Conservation (phyloP, 495 filamentous ascomycete genomes). For the Penicillium soppii region DNA sequence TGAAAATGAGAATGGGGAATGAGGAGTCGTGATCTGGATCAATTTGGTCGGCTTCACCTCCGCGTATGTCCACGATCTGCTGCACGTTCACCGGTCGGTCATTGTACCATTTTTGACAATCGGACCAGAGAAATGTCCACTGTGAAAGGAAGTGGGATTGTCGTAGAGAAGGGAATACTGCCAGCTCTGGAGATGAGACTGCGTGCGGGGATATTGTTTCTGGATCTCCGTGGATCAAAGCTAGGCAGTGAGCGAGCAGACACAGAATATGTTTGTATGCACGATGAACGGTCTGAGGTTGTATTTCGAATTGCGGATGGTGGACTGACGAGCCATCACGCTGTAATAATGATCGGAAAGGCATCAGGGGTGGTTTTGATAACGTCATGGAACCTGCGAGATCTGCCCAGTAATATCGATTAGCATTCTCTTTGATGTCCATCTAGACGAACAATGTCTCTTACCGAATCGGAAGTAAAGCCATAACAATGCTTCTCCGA, state of each 20-base stretch:
- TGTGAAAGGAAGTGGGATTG: constrained; percentile 27
- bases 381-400: constrained; percentile 18
- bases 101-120: constrained; percentile 32
- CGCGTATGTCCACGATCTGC: constrained; percentile 27
- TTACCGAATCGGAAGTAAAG: constrained; percentile 22
- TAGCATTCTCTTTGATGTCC: not conserved
- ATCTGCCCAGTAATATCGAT: constrained; percentile 1
- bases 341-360: constrained; percentile 22
- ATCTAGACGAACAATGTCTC: not conserved
- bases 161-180: constrained; percentile 19
- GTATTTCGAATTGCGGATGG: not conserved
- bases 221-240: constrained; percentile 20
- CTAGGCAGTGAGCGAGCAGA: constrained; percentile 19
- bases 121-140: constrained; percentile 28
- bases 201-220: constrained; percentile 12
- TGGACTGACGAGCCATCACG: constrained; percentile 21
- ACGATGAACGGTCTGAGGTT: constrained; percentile 7
- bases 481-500: constrained; percentile 25
- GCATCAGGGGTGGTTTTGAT: constrained; percentile 13
- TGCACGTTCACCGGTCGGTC: constrained; percentile 23
- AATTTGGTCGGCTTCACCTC: constrained; percentile 24
- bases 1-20: constrained; percentile 27
- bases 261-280: constrained; percentile 21
- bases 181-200: constrained; percentile 9
- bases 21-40: constrained; percentile 26